phyloP scores from a whole-genome alignment of 2,329 filamentous ascomycete genomes.

The Botryotinia convoluta region DNA sequence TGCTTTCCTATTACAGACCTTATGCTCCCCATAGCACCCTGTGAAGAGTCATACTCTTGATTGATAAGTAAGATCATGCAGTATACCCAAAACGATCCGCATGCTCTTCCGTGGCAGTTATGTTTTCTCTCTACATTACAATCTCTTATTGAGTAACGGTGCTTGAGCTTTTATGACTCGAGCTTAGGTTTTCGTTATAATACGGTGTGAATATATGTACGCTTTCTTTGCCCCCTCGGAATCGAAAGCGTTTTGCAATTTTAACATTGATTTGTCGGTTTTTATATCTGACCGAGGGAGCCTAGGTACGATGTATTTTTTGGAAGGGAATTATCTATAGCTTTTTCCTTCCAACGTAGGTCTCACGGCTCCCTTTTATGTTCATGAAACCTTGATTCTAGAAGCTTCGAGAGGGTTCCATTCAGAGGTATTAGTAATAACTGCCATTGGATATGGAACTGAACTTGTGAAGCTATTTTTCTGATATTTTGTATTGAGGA shows the following conservation, averaged over 20 bases:
- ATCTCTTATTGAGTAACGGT: not conserved
- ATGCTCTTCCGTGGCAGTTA: not conserved
- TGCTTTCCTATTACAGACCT: not conserved
- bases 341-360: not conserved
- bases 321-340: not conserved
- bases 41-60: not conserved
- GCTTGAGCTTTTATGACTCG: not conserved
- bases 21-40: not conserved
- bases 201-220: not conserved
- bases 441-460: not conserved
- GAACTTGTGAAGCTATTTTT: not conserved
- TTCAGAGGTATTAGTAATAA: not conserved
- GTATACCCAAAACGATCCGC: not conserved
- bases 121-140: not conserved
- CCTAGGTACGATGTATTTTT: not conserved
- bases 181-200: not conserved
- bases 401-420: not conserved
- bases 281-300: accelerated
- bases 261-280: not conserved
- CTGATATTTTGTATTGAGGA: not conserved
- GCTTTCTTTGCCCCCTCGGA: not conserved
- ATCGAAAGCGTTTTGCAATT: not conserved
- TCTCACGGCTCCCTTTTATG: not conserved
- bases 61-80: not conserved
- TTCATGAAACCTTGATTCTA: not conserved